Evolutionary conservation across 75 land plant species (phyloP).

Genomic region (Ceratopteris richardii): DNA sequence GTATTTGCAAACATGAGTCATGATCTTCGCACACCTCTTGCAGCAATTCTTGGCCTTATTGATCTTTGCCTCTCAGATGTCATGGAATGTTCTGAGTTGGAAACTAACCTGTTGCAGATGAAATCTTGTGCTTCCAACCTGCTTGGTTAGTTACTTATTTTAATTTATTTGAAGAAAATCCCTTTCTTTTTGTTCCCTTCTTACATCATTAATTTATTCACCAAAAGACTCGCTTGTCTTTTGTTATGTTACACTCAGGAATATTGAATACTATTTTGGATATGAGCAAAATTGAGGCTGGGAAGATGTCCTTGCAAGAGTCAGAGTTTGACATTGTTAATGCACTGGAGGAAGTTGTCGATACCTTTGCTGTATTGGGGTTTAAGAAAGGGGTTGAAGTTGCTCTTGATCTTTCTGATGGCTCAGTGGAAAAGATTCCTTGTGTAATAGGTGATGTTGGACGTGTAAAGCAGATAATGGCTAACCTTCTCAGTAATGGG

Average conservation of each 20-base stretch:
- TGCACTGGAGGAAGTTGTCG: conserved; percentile 63
- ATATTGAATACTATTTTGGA: conserved; percentile 77
- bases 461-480: conserved; percentile 55
- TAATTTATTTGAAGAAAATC: too few relatives aligned
- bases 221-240: too few relatives aligned
- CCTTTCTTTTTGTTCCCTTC: too few relatives aligned
- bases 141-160: conserved; percentile 27
- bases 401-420: conserved; percentile 55
- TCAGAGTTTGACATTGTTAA: conserved; percentile 50
- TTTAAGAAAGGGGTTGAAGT: conserved; percentile 69
- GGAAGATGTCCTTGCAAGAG: conserved; percentile 61
- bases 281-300: conserved; percentile 75
- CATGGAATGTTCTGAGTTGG: conserved; percentile 39
- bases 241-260: conserved; percentile 29
- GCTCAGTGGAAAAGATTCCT: conserved; percentile 29
- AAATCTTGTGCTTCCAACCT: conserved; percentile 47
- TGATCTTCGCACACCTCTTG: conserved; percentile 63
- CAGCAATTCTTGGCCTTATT: conserved; percentile 56
- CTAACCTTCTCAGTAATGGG: conserved; percentile 72
- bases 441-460: conserved; percentile 55
- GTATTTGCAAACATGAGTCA: conserved; percentile 70
- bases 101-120: conserved; percentile 50
- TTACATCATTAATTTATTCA: too few relatives aligned
- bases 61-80: conserved; percentile 40
- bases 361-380: conserved; percentile 56